phyloP scores from a whole-genome alignment of 768 basidiomycete species.

The Boletus insuetus region DNA sequence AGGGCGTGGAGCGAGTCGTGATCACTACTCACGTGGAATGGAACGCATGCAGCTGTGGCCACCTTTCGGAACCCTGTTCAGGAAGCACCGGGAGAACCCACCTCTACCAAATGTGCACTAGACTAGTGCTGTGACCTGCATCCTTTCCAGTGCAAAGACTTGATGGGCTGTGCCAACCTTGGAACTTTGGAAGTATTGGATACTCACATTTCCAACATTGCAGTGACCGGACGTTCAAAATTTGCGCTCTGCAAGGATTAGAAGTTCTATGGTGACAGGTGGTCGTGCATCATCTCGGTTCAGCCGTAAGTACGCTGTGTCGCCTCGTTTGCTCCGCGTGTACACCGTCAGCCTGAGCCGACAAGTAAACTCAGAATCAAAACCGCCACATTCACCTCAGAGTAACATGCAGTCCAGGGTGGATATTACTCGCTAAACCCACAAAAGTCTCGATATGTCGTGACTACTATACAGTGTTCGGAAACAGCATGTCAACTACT shows the following conservation, averaged over 20 bases:
- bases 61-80: not conserved
- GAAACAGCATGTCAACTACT: constrained; percentile 6
- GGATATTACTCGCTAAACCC: not conserved
- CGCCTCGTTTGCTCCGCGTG: constrained; percentile 19
- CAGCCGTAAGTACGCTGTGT: not conserved
- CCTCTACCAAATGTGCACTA: not conserved
- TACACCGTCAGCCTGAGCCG: not conserved
- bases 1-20: constrained; percentile 15
- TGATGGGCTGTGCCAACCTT: not conserved
- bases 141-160: constrained; percentile 7
- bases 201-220: constrained; percentile 4
- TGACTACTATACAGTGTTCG: constrained; percentile 31
- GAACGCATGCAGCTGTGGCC: constrained; percentile 4
- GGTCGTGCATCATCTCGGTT: not conserved
- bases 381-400: not conserved
- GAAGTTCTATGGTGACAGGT: no score
- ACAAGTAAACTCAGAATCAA: no score
- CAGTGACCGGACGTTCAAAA: not conserved
- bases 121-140: constrained; percentile 4
- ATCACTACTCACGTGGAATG: constrained; percentile 20
- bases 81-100: constrained; percentile 4
- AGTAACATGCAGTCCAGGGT: not conserved
- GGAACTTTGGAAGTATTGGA: not conserved
- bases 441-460: constrained; percentile 10
- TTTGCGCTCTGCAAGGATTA: not conserved